Evolutionary conservation across 495 filamentous ascomycete species (phyloP).

Genomic region (Hypoxylon subgilvum): DNA sequence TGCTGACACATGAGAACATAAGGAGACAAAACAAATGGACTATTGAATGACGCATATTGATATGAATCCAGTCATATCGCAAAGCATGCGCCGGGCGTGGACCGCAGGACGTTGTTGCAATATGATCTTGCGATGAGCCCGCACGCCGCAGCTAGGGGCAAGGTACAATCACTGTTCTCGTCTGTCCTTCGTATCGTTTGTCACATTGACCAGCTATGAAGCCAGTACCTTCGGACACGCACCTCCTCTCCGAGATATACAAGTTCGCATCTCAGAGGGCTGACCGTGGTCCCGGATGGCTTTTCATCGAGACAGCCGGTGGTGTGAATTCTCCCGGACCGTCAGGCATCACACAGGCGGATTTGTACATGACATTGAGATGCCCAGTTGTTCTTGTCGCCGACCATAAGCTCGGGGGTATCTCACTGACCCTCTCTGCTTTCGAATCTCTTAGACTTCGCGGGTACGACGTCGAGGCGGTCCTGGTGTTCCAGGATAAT

Average conservation of each 20-base stretch:
- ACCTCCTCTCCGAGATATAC: conserved; percentile 55
- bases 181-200: neutral
- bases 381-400: conserved; percentile 75
- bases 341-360: conserved; percentile 74
- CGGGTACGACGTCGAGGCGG: conserved; percentile 73
- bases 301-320: conserved; percentile 77
- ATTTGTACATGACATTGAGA: conserved; percentile 72
- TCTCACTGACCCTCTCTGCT: conserved; percentile 74
- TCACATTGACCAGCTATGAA: conserved; percentile 7
- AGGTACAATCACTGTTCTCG: conserved; percentile 32
- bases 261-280: conserved; percentile 50
- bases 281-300: conserved; percentile 47
- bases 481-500: conserved; percentile 66
- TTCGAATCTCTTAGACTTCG: conserved; percentile 74
- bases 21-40: neutral
- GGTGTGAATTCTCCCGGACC: conserved; percentile 77
- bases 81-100: conserved; percentile 57
- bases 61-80: conserved; percentile 59
- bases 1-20: conserved; percentile 12
- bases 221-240: conserved; percentile 55
- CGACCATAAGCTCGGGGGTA: conserved; percentile 74
- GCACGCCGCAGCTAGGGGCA: conserved; percentile 65
- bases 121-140: conserved; percentile 75
- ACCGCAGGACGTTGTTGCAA: conserved; percentile 64
- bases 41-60: conserved; percentile 13